These are phyloP conservation scores for Elsinoe necatrix DNA, from an alignment of 2,329 filamentous ascomycete species.

Conservation along the genomic window DNA sequence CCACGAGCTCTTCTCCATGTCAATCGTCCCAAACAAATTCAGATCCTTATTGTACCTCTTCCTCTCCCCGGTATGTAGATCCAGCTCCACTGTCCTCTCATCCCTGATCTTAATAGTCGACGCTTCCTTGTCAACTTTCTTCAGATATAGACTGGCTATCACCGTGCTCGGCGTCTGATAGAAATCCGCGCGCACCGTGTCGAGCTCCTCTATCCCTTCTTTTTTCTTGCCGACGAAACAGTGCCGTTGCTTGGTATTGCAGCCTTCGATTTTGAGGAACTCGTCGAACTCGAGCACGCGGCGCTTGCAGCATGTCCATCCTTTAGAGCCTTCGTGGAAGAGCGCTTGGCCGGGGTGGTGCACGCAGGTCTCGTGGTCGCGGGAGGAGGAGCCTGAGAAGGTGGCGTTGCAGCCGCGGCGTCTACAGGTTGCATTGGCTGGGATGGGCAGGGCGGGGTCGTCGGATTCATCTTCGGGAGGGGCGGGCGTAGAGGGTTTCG, in stretches of 20 bases:
- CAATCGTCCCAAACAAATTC: conserved; percentile 67
- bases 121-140: conserved; percentile 83
- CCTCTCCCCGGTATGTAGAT: conserved; percentile 76
- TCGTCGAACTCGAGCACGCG: conserved; percentile 94
- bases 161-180: conserved; percentile 84
- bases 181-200: conserved; percentile 81
- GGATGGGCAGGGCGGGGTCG: conserved; percentile 64
- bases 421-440: conserved; percentile 66
- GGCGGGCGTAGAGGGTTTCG: conserved; percentile 39
- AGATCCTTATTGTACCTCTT: conserved; percentile 73
- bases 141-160: conserved; percentile 87
- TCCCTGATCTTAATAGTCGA: conserved; percentile 63
- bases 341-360: conserved; percentile 86
- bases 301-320: conserved; percentile 93
- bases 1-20: conserved; percentile 64
- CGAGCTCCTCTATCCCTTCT: conserved; percentile 59
- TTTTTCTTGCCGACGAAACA: conserved; percentile 70
- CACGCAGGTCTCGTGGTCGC: conserved; percentile 66
- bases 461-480: conserved; percentile 75
- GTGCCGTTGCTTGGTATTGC: conserved; percentile 71
- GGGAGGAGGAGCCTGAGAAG: conserved; percentile 47
- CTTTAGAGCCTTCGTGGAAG: conserved; percentile 97
- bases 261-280: conserved; percentile 93
- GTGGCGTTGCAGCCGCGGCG: conserved; percentile 62
- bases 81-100: conserved; percentile 56